Evolutionary conservation across 208 protist species (phyloP).

Genomic region (Spongospora subterranea): DNA sequence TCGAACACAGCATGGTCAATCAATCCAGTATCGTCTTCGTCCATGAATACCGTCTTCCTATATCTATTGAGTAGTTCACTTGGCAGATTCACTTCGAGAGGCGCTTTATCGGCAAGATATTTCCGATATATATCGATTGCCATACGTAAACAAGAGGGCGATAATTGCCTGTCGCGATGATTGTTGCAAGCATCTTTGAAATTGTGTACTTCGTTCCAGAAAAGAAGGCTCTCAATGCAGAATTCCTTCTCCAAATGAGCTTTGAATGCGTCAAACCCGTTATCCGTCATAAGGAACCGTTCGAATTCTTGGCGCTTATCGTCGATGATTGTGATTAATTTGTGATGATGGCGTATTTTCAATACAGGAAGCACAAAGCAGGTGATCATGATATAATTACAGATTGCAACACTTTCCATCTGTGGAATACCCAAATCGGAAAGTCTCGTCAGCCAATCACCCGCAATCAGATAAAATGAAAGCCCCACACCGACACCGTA

Average conservation of each 20-base stretch:
- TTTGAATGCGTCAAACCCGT: conserved; percentile 38
- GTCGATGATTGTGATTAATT: no score
- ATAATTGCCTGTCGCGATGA: background rate
- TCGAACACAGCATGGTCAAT: background rate
- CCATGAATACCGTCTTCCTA: background rate
- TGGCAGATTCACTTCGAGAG: background rate
- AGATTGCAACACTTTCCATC: no score
- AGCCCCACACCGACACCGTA: no score
- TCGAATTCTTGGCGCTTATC: no score
- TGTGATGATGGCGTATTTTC: no score
- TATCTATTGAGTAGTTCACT: background rate
- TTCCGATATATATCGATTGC: background rate
- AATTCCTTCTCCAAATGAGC: conserved; percentile 44
- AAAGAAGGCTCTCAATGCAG: background rate
- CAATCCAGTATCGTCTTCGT: background rate
- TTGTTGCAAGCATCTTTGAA: background rate
- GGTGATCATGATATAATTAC: no score
- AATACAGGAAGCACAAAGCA: no score
- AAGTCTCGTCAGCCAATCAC: no score
- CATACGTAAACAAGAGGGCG: background rate
- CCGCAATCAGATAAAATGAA: no score
- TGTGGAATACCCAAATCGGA: no score
- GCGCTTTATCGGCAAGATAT: background rate
- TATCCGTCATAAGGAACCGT: background rate
- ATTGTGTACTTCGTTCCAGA: background rate